Evolutionary conservation across 148 eudicot species (phyloP).

Genomic region (Selenicereus undatus): DNA sequence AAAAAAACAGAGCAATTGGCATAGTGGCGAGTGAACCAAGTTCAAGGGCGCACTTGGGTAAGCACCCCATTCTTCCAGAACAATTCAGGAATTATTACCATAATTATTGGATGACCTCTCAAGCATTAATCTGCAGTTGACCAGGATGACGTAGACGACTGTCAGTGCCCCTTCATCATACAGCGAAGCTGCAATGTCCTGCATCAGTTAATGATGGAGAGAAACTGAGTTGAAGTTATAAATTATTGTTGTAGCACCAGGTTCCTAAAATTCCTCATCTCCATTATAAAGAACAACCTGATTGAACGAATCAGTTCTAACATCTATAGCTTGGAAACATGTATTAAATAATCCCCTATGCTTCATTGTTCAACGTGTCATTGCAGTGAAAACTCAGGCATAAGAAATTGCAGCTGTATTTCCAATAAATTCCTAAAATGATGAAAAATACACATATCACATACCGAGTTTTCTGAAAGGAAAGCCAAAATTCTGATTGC

Average conservation of each 20-base stretch:
- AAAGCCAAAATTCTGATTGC: conserved; percentile 83
- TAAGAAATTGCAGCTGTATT: not conserved
- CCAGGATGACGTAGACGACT: conserved; percentile 78
- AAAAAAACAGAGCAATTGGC: not conserved
- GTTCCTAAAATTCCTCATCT: not conserved
- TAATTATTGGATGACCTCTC: conserved; percentile 94
- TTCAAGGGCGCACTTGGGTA: not conserved
- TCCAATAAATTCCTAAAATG: not conserved
- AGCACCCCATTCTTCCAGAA: not conserved
- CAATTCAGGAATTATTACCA: conserved; percentile 40
- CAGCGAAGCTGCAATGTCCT: conserved; percentile 84
- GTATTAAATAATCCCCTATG: not conserved
- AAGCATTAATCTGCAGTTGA: conserved; percentile 83
- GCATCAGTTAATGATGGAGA: conserved; percentile 20
- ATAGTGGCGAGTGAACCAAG: not conserved
- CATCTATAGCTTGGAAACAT: not conserved
- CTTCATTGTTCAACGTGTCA: not conserved
- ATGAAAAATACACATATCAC: not conserved
- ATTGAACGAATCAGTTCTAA: not conserved
- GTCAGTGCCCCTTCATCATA: conserved; percentile 91
- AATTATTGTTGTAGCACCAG: not conserved
- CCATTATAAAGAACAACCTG: not conserved
- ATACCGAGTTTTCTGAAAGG: conserved; percentile 86
- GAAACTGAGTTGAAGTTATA: not conserved
- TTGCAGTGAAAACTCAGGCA: not conserved